Base-by-base conservation (phyloP, 140 eudicot species). In the Ambrosia hybrid region DNA sequence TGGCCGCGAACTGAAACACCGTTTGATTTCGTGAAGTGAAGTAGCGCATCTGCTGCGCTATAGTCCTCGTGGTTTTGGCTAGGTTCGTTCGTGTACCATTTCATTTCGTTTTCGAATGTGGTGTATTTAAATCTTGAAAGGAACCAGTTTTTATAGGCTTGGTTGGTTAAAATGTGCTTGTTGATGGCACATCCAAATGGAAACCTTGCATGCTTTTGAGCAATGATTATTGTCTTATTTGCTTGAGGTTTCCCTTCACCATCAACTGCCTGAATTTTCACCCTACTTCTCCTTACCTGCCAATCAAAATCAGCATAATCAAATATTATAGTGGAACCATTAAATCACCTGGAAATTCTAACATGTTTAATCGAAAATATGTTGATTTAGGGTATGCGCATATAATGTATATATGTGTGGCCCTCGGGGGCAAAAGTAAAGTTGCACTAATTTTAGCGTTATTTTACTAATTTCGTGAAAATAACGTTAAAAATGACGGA, bases 51-150 rank as follows among this genome's bases (percentile, higher is more conserved):
- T 5, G 90, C 56, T 12, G 48, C 46, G 0, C 76, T 45, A 78
- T 90, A 90, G 82, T 90, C 80, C 45, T 79, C 88, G 2, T 10
- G 55, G 71, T 91, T 85, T 8, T 67, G 85, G 34, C 41, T 6
- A 3, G 63, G 9, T 62, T 87, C 92, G 30, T 75, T 90, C 67
- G 74, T 34, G 67, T 81, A 84, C 97, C 97, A 90, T 77, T 90
- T 90, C 86, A 90, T 79, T 72, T 90, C 95, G 66, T 90, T 85
- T 67, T 83, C 97, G 17, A 90, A 90, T 5, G 83, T 80, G 4
- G 95, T 85, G 80, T 58, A 79, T 36, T 70, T 84, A 78, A 90
- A 90, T 71, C 97, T 79, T 62, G 87, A 76, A n/a, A 70, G 58
- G 84, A 85, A 90, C 97, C 95, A 87, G 51, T 83, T 59, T 59